Percentiles rank a stretch among this genome's conserved stretches.
These are phyloP conservation scores for Magnolia kwangsiensis DNA, from an alignment of 164 flowering plant genomes.

Conservation along the genomic window DNA sequence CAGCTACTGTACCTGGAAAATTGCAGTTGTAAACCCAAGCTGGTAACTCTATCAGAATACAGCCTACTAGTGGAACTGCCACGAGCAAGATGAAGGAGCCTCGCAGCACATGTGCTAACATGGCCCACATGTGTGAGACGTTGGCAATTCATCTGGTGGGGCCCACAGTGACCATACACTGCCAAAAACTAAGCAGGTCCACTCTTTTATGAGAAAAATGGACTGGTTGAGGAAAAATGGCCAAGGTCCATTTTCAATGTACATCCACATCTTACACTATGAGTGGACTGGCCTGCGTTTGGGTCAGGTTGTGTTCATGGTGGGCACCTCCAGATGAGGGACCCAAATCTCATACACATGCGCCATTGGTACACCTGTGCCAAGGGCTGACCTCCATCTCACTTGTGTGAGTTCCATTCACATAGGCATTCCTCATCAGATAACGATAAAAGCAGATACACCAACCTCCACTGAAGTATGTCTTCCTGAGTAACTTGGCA, in stretches of 20 bases:
- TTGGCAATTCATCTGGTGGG: too few relatives aligned
- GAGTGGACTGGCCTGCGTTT: neutral
- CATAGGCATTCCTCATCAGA: neutral
- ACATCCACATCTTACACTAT: too few relatives aligned
- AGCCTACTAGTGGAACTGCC: neutral
- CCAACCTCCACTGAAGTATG: slow-evolving; percentile 96
- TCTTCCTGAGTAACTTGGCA: slow-evolving; percentile 64
- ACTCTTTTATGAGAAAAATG: neutral
- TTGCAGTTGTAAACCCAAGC: neutral
- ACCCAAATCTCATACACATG: neutral
- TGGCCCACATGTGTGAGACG: too few relatives aligned
- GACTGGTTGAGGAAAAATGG: neutral
- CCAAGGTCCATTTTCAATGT: neutral
- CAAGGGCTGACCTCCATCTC: neutral
- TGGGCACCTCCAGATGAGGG: neutral
- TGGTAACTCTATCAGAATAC: slow-evolving; percentile 3
- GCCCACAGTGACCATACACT: neutral
- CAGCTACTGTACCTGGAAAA: slow-evolving; percentile 89
- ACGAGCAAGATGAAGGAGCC: neutral
- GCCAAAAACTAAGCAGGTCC: neutral
- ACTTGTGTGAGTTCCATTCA: neutral
- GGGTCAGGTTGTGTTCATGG: neutral
- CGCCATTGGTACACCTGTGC: too few relatives aligned
- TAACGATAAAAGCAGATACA: neutral
- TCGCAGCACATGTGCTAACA: too few relatives aligned